Conservation (phyloP, 2,329 filamentous ascomycete species). For the Cladorrhinum sp. region DNA sequence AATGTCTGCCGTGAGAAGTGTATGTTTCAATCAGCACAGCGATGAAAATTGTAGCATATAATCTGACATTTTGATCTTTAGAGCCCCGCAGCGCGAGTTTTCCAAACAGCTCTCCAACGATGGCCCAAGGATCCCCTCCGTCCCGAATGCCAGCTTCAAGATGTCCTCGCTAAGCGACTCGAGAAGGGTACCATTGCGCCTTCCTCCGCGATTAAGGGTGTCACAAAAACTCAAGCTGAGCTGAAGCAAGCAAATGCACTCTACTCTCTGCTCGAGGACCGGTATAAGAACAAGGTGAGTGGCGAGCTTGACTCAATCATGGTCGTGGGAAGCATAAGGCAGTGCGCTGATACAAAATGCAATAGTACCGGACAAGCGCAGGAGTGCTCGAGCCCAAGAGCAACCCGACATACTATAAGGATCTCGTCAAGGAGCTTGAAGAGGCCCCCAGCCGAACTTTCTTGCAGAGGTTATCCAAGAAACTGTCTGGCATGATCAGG, state of each 20-base stretch:
- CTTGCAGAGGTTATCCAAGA: constrained; percentile 50
- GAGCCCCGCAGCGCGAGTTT: constrained; percentile 43
- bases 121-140: constrained; percentile 66
- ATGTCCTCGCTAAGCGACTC: constrained; percentile 49
- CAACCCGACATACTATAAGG: constrained; percentile 62
- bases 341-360: neutral
- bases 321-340: neutral
- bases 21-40: constrained; percentile 6
- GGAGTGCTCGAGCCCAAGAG: constrained; percentile 56
- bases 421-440: constrained; percentile 60
- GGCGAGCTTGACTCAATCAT: too few species aligned
- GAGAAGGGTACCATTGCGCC: constrained; percentile 36
- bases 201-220: constrained; percentile 8
- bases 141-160: constrained; percentile 60
- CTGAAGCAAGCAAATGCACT: constrained; percentile 58
- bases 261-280: constrained; percentile 57
- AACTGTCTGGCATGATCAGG: constrained; percentile 58
- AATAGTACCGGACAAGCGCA: constrained; percentile 47
- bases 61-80: constrained; percentile 26
- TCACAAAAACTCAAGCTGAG: constrained; percentile 45
- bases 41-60: neutral
- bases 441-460: constrained; percentile 58
- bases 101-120: constrained; percentile 49
- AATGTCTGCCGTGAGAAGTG: constrained; percentile 24
- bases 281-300: constrained; percentile 55